Evolutionary conservation across 306 rosid species (phyloP).

Genomic region (Vigna mungo): DNA sequence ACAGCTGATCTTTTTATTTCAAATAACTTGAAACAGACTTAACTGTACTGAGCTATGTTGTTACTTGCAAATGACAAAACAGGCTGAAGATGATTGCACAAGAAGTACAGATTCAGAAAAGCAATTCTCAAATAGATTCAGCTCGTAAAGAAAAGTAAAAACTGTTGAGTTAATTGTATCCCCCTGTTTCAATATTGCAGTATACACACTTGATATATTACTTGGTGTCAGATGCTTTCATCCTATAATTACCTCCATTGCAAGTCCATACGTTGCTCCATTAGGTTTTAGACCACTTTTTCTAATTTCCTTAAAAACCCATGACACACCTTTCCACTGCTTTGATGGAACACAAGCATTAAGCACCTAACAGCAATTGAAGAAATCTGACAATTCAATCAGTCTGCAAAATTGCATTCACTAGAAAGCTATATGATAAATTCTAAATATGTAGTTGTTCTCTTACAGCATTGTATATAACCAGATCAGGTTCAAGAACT

Average conservation of each 20-base stretch:
- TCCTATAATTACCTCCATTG: slow-evolving; percentile 85
- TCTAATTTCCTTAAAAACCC: slow-evolving; percentile 81
- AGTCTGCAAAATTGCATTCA: slow-evolving; percentile 35
- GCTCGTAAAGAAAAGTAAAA: slow-evolving; percentile 12
- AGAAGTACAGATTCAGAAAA: slow-evolving; percentile 32
- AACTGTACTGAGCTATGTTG: slow-evolving; percentile 26
- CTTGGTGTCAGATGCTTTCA: slow-evolving; percentile 18
- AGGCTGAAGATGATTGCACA: slow-evolving; percentile 30
- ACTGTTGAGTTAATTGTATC: slow-evolving; percentile 27
- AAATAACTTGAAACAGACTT: slow-evolving; percentile 6
- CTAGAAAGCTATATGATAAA: slow-evolving; percentile 33
- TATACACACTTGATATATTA: slow-evolving; percentile 35
- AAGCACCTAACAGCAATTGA: slow-evolving; percentile 68
- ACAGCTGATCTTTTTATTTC: background rate
- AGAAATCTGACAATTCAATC: slow-evolving; percentile 32
- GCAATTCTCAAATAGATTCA: slow-evolving; percentile 6
- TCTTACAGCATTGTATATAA: slow-evolving; percentile 91
- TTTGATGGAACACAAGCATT: slow-evolving; percentile 85
- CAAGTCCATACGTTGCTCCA: slow-evolving; percentile 90
- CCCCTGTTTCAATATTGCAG: slow-evolving; percentile 38
- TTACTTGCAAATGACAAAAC: slow-evolving; percentile 1
- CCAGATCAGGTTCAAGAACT: slow-evolving; percentile 77
- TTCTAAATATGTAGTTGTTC: slow-evolving; percentile 27
- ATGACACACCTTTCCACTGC: slow-evolving; percentile 86
- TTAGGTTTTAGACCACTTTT: slow-evolving; percentile 77